Evolutionary conservation across 805 yeast species (phyloP).

Genomic region (Clavispora fructus): DNA sequence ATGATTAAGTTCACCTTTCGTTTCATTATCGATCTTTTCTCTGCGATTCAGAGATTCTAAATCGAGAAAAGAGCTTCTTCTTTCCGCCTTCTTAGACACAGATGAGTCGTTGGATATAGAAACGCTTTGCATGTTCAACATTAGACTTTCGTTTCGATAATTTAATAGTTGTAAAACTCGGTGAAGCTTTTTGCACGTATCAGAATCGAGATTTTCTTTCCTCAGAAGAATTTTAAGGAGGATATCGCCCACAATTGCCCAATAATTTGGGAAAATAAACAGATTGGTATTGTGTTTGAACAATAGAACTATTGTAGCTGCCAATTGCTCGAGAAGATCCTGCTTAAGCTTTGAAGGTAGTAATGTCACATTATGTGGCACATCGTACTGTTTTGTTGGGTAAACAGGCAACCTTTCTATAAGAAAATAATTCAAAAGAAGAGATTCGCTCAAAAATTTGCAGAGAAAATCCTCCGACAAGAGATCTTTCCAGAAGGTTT

Average conservation of each 20-base stretch:
- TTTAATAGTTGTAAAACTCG: slow-evolving; percentile 57
- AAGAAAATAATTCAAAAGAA: slow-evolving; percentile 45
- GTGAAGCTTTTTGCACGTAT: slow-evolving; percentile 18
- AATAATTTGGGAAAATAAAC: slow-evolving; percentile 58
- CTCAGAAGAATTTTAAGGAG: slow-evolving; percentile 35
- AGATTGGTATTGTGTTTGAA: slow-evolving; percentile 51
- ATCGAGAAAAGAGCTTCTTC: slow-evolving; percentile 1
- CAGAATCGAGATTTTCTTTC: slow-evolving; percentile 14
- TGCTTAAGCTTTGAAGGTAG: slow-evolving; percentile 16
- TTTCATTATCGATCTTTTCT: not conserved
- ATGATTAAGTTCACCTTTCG: slow-evolving; percentile 8
- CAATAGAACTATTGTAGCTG: slow-evolving; percentile 30
- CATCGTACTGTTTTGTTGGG: slow-evolving; percentile 2
- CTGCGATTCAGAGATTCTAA: not conserved
- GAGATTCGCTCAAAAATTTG: slow-evolving; percentile 58
- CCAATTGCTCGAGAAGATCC: slow-evolving; percentile 25
- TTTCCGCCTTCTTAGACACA: not conserved
- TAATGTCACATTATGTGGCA: slow-evolving; percentile 3
- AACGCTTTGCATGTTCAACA: slow-evolving; percentile 40
- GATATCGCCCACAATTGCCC: slow-evolving; percentile 50
- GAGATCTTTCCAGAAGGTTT: slow-evolving; percentile 69
- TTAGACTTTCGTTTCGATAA: slow-evolving; percentile 66
- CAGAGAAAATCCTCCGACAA: slow-evolving; percentile 51
- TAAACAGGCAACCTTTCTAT: slow-evolving; percentile 25
- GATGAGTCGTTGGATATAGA: not conserved